These are phyloP conservation scores for Endocarpon pusillum DNA, from an alignment of 495 filamentous ascomycete species.

Conservation along the genomic window DNA sequence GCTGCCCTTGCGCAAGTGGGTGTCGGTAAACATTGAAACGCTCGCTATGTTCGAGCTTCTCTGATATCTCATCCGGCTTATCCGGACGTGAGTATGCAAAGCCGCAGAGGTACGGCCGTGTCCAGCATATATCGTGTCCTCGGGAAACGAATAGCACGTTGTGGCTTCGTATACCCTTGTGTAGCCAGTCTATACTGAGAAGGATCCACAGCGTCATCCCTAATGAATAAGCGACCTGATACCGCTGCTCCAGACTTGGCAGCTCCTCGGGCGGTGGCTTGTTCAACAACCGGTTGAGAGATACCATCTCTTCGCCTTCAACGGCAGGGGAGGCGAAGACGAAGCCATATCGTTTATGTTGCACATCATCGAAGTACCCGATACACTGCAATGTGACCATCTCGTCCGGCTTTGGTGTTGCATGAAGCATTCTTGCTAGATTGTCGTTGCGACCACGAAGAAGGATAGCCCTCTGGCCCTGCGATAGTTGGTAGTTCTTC, in stretches of 20 bases:
- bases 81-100: constrained; percentile 38
- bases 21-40: constrained; percentile 23
- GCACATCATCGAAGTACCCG: background rate
- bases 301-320: too few species aligned
- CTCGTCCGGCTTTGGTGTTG: background rate
- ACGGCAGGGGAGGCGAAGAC: background rate
- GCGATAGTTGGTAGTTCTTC: background rate
- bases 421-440: background rate
- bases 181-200: constrained; percentile 38
- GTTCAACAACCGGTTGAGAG: background rate
- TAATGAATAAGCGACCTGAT: constrained; percentile 5
- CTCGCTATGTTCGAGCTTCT: constrained; percentile 34
- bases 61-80: constrained; percentile 9
- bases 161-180: constrained; percentile 36
- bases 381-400: background rate
- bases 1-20: constrained; percentile 20
- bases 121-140: constrained; percentile 17
- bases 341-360: background rate
- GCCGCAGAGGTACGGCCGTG: constrained; percentile 28
- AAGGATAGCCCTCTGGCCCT: background rate
- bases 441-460: background rate
- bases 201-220: constrained; percentile 12
- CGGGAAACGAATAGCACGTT: constrained; percentile 34
- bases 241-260: constrained; percentile 5
- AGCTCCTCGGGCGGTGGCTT: background rate